Percentiles rank a stretch among this genome's conserved stretches.
These are phyloP conservation scores for rapeseed (Brassica napus) DNA, from an alignment of 345 rosid species.

Conservation along the genomic window DNA sequence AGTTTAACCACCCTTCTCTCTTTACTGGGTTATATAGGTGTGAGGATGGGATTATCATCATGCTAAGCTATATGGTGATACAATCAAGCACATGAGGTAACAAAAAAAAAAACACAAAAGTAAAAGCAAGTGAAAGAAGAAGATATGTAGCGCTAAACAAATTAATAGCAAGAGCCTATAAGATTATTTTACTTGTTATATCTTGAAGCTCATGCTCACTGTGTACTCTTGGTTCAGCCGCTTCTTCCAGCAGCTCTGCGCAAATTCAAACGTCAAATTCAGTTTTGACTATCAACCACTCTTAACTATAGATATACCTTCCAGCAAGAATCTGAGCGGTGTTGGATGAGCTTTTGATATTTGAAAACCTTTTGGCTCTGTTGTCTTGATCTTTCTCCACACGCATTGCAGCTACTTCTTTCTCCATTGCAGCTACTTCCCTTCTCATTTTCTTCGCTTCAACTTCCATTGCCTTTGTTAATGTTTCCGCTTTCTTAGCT, in stretches of 20 bases:
- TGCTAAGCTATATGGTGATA: slow-evolving; percentile 34
- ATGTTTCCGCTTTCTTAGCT: slow-evolving; percentile 91
- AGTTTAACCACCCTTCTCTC: slow-evolving; percentile 5
- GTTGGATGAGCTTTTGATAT: slow-evolving; percentile 67
- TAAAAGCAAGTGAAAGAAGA: slow-evolving; percentile 20
- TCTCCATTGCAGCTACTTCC: slow-evolving; percentile 68
- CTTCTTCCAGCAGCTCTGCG: slow-evolving; percentile 47
- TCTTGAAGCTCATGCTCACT: slow-evolving; percentile 15
- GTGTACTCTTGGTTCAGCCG: slow-evolving; percentile 75
- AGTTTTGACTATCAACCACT: neutral
- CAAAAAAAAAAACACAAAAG: neutral
- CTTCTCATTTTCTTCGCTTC: slow-evolving; percentile 99
- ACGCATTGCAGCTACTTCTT: slow-evolving; percentile 68
- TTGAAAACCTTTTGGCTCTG: slow-evolving; percentile 70
- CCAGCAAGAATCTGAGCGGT: slow-evolving; percentile 81
- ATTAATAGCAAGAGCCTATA: slow-evolving; percentile 23
- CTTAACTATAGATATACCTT: slow-evolving; percentile 53
- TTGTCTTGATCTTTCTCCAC: slow-evolving; percentile 88
- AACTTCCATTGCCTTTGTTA: slow-evolving; percentile 98
- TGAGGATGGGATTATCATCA: slow-evolving; percentile 31
- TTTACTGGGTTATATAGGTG: slow-evolving; percentile 25
- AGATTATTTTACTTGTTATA: slow-evolving; percentile 19
- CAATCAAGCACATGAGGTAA: slow-evolving; percentile 28
- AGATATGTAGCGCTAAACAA: slow-evolving; percentile 26
- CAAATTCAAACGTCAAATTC: slow-evolving; percentile 1